Percentiles rank a stretch among this genome's conserved stretches.
phyloP scores from a whole-genome alignment of 148 eudicot species.

The Persicaria tinctoria region DNA sequence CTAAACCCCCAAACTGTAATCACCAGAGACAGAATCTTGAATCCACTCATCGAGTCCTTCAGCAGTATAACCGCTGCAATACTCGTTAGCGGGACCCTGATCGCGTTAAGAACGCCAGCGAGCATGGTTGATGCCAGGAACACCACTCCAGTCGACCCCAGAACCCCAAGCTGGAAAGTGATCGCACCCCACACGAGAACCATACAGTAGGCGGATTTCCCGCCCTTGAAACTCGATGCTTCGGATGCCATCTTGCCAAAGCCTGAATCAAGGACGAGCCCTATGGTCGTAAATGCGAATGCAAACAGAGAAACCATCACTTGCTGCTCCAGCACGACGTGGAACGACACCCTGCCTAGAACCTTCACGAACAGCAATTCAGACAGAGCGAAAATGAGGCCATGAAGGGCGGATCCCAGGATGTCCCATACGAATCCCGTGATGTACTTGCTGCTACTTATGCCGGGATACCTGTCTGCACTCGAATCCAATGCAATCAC shows the following conservation, averaged over 20 bases:
- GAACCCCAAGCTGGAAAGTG: slow-evolving; percentile 63
- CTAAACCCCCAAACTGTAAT: slow-evolving; percentile 73
- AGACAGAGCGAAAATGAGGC: slow-evolving; percentile 71
- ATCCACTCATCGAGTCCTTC: slow-evolving; percentile 68
- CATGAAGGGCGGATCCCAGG: slow-evolving; percentile 66
- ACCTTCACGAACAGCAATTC: slow-evolving; percentile 58
- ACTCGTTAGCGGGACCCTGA: slow-evolving; percentile 75
- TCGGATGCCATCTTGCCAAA: slow-evolving; percentile 47
- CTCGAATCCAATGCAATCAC: slow-evolving; percentile 67
- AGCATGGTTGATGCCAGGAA: slow-evolving; percentile 67
- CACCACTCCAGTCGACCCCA: slow-evolving; percentile 60
- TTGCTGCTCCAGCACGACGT: slow-evolving; percentile 83
- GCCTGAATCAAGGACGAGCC: slow-evolving; percentile 33
- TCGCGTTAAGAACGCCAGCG: slow-evolving; percentile 72
- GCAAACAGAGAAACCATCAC: slow-evolving; percentile 70
- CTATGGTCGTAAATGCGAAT: slow-evolving; percentile 57
- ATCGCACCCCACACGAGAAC: slow-evolving; percentile 63
- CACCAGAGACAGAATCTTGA: slow-evolving; percentile 62
- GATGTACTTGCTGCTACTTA: slow-evolving; percentile 44
- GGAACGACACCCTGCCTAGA: slow-evolving; percentile 56
- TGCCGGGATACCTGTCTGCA: slow-evolving; percentile 46
- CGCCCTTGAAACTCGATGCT: slow-evolving; percentile 54
- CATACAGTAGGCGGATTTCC: slow-evolving; percentile 36
- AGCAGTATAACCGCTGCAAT: slow-evolving; percentile 69
- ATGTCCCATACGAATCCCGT: slow-evolving; percentile 66